Conservation (phyloP, 768 basidiomycete genomes). For the Agrocybe pediades region DNA sequence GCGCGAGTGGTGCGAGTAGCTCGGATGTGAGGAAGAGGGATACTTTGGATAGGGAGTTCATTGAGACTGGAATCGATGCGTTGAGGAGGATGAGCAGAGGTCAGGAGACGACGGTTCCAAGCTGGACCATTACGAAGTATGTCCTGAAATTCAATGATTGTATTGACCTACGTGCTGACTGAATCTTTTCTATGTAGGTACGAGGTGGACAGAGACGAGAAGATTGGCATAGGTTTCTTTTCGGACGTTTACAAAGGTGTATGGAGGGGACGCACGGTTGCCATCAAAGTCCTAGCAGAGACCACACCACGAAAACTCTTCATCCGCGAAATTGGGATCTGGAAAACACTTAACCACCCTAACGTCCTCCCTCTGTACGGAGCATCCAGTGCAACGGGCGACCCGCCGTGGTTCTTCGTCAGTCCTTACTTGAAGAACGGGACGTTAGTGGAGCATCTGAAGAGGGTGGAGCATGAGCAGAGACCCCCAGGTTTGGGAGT, state of each 20-base stretch:
- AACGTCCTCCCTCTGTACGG: conserved; percentile 77
- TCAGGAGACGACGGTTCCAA: conserved; percentile 46
- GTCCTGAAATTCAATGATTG: conserved; percentile 5
- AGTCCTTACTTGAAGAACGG: conserved; percentile 72
- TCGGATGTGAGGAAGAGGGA: conserved; percentile 30
- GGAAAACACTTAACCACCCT: conserved; percentile 68
- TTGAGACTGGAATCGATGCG: conserved; percentile 74
- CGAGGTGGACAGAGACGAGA: conserved; percentile 71
- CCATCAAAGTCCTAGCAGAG: conserved; percentile 71
- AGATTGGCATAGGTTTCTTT: conserved; percentile 76
- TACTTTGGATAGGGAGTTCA: conserved; percentile 68
- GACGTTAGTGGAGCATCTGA: conserved; percentile 61
- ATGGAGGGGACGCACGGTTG: conserved; percentile 68
- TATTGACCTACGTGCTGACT: conserved; percentile 5
- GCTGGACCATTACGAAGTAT: conserved; percentile 77
- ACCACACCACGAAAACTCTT: conserved; percentile 66
- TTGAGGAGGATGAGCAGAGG: conserved; percentile 60
- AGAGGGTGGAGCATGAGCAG: conserved; percentile 30
- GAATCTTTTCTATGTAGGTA: conserved; percentile 38
- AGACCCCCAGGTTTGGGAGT: conserved; percentile 22
- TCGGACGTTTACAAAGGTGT: conserved; percentile 77
- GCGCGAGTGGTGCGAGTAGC: conserved; percentile 12
- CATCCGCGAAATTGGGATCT: conserved; percentile 67
- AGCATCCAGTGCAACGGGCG: conserved; percentile 70
- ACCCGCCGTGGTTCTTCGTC: conserved; percentile 80